Base-by-base conservation (phyloP, 257 asterid species). In the Prunella vulgaris region DNA sequence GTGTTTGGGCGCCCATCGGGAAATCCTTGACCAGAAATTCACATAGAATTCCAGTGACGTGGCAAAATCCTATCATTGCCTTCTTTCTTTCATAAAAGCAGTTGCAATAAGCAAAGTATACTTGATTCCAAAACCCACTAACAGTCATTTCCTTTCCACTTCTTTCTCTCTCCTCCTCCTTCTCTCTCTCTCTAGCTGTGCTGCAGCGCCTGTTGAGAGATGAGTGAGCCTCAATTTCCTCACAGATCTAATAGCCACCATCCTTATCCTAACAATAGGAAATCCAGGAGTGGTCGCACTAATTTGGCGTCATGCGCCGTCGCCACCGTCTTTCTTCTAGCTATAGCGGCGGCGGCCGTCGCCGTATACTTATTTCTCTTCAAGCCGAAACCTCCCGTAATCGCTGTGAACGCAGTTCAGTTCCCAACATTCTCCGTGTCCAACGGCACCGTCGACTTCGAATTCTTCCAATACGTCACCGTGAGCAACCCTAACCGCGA, bases 401-500 rank as follows among this genome's bases (percentile, higher is more conserved):
- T 92, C 80, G 84, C 90, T 25, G 98, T 92, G 20, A 87, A 92
- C 49, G 92, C 95, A 74, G 91, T 92, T 5, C 96, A 83, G 73
- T 92, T 92, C 84, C 97, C 97, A 6, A 79, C 90, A 21, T 88
- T 85, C 86, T 85, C 97, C 73, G 78, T 83, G 82, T 44, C 93
- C 0, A 92, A 92, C 78, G 91, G 90, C 76, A 85, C 93, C 68
- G 87, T 92, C 53, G 76, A 86, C 82, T 90, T 92, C 86, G 87
- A 91, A 44, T 90, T 90, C 84, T 79, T 92, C 82, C 98, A 92
- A 63, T 86, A 72, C 78, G 96, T 88, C 81, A 85, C 98, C 20
- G 98, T 92, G 13, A 80, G 86, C 0, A 92, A 92, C 83, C 97
- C 98, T 0, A 93, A 93, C 83, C 85, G 96, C 52, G 97, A 88